A percentile compares a stretch with the other conserved stretches of the same genome.
phyloP scores from a whole-genome alignment of 805 yeast genomes.

The Cyberlindnera sargentensis region DNA sequence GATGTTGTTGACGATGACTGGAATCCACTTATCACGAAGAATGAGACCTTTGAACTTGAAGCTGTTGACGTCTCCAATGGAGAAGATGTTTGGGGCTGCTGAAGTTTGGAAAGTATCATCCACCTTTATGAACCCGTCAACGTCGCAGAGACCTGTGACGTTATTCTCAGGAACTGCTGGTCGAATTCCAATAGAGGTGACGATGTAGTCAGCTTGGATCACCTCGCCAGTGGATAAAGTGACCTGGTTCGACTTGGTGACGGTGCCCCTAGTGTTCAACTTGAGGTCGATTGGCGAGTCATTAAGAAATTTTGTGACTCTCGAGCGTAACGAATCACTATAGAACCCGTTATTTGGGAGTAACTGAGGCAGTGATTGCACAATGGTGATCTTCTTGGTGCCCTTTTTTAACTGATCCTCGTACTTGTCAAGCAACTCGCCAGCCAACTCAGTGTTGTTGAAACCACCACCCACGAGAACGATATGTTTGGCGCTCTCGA shows the following conservation, averaged over 20 bases:
- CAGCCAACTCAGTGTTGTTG: slow-evolving; percentile 26
- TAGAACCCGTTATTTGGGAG: slow-evolving; percentile 12
- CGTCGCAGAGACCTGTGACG: slow-evolving; percentile 7
- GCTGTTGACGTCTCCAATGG: slow-evolving; percentile 28
- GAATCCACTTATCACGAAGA: slow-evolving; percentile 9
- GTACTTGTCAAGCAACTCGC: slow-evolving; percentile 24
- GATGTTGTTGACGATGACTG: slow-evolving; percentile 13
- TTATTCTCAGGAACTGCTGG: slow-evolving; percentile 19
- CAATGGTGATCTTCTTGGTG: slow-evolving; percentile 12
- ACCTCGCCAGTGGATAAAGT: slow-evolving; percentile 2
- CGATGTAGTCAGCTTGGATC: slow-evolving; percentile 17
- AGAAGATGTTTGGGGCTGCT: slow-evolving; percentile 21
- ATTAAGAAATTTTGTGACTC: slow-evolving; percentile 12
- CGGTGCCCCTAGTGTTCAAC: slow-evolving; percentile 8
- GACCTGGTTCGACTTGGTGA: slow-evolving; percentile 1
- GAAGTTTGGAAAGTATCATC: slow-evolving; percentile 19
- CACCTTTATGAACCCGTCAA: slow-evolving; percentile 16
- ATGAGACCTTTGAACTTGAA: slow-evolving; percentile 20
- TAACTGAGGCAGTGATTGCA: slow-evolving; percentile 9
- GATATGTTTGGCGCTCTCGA: slow-evolving; percentile 19
- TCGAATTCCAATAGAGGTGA: slow-evolving; percentile 13
- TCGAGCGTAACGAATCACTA: slow-evolving; percentile 9
- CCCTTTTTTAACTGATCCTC: slow-evolving; percentile 10
- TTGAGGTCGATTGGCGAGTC: slow-evolving; percentile 15
- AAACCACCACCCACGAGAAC: slow-evolving; percentile 29